phyloP scores from a whole-genome alignment of 192 early-diverging fungal genomes.

The Pilaira anomala region DNA sequence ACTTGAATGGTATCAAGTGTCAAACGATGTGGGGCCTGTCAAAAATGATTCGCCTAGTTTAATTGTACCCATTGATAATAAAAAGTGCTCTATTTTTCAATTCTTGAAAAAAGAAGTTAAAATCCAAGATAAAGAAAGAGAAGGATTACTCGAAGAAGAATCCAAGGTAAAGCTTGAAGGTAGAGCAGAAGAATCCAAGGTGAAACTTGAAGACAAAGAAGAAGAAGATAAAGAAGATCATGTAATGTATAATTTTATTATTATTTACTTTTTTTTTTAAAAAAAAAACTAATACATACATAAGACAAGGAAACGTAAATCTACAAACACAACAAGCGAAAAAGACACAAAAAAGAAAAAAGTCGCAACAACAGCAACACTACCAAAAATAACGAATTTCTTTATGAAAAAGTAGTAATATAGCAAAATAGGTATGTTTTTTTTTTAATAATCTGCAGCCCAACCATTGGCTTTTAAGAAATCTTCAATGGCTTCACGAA shows the following conservation, averaged over 20 bases:
- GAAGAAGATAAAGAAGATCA: too few relatives aligned
- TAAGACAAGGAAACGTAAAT: background rate
- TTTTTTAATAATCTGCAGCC: slow-evolving; percentile 39
- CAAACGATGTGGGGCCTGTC: slow-evolving; percentile 44
- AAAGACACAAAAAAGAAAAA: background rate
- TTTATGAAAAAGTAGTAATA: too few relatives aligned
- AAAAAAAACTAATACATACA: background rate
- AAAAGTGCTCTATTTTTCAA: slow-evolving; percentile 30
- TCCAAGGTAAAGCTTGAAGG: too few relatives aligned
- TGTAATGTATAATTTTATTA: too few relatives aligned
- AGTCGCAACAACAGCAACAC: too few relatives aligned
- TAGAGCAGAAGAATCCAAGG: too few relatives aligned
- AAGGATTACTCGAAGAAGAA: too few relatives aligned
- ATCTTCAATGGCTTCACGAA: slow-evolving; percentile 65
- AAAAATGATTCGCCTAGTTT: slow-evolving; percentile 44
- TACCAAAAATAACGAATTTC: too few relatives aligned
- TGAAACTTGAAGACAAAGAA: too few relatives aligned
- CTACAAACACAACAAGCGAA: background rate
- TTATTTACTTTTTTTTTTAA: background rate
- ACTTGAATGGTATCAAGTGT: slow-evolving; percentile 43
- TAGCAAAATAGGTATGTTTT: too few relatives aligned
- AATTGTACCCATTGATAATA: slow-evolving; percentile 41
- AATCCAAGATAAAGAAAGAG: background rate
- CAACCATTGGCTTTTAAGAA: slow-evolving; percentile 61
- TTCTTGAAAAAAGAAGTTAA: background rate